Percentiles rank a stretch among this genome's conserved stretches.
Conservation (phyloP, 2,329 filamentous ascomycete genomes). For the Cladosporium cucumerinum region DNA sequence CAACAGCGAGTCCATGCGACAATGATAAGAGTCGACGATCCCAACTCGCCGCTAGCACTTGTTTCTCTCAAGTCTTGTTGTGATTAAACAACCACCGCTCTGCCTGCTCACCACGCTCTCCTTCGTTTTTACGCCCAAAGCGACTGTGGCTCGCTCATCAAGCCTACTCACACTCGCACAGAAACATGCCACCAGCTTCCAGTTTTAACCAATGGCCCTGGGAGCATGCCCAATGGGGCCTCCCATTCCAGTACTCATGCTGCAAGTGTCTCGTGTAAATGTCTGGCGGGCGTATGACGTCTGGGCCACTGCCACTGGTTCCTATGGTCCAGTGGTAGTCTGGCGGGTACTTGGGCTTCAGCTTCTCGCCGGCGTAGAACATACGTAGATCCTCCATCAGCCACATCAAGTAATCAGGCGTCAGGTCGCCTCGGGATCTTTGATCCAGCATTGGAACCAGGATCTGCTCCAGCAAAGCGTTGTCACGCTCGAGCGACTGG, state of each 20-base stretch:
- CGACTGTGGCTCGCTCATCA: background rate
- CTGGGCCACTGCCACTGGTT: background rate
- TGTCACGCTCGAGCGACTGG: background rate
- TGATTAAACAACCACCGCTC: too few species aligned
- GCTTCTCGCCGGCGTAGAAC: constrained; percentile 89
- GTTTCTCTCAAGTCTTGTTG: too few species aligned
- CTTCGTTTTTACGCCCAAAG: background rate
- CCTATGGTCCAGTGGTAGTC: background rate
- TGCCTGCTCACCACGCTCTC: background rate
- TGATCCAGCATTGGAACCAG: background rate
- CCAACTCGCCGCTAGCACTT: too few species aligned
- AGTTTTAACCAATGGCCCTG: background rate
- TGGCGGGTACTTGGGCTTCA: constrained; percentile 62
- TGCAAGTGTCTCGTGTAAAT: background rate
- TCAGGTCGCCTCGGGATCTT: background rate
- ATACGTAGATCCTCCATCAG: background rate
- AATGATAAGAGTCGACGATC: too few species aligned
- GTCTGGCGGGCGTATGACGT: background rate
- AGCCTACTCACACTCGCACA: background rate
- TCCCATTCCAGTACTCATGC: background rate
- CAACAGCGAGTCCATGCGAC: too few species aligned
- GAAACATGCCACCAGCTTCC: background rate
- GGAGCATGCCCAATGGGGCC: background rate
- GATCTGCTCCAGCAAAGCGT: background rate
- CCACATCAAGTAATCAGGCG: background rate